Conservation (phyloP, 225 moss, liverwort and hornwort species). For the Bryum argenteum region DNA sequence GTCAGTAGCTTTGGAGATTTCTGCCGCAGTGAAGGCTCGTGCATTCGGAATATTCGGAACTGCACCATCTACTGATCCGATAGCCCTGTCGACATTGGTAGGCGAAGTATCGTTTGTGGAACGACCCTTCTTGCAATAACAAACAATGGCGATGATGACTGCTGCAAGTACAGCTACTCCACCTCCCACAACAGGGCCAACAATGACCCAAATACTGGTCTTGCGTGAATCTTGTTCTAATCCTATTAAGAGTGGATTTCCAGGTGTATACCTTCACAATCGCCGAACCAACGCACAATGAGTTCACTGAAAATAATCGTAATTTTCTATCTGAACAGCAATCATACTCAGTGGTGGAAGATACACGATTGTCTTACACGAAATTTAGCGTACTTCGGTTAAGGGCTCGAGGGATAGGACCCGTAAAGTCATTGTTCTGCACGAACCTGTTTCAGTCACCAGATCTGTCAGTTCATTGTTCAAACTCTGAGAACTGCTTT, state of each 20-base stretch:
- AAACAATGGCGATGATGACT: neutral
- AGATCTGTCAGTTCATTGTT: neutral
- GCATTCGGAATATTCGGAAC: slow-evolving; percentile 18
- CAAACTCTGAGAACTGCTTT: neutral
- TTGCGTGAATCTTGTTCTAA: neutral
- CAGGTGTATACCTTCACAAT: slow-evolving; percentile 25
- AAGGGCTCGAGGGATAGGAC: slow-evolving; percentile 8
- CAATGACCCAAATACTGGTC: slow-evolving; percentile 26
- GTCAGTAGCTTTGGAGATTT: slow-evolving; percentile 12
- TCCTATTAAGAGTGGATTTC: slow-evolving; percentile 8
- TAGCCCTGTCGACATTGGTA: neutral
- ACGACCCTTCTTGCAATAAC: neutral
- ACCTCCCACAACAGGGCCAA: slow-evolving; percentile 17
- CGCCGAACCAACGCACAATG: neutral
- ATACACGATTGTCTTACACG: neutral
- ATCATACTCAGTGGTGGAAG: neutral
- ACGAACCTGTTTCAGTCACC: slow-evolving; percentile 20
- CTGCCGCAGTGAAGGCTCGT: slow-evolving; percentile 11
- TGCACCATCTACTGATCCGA: neutral
- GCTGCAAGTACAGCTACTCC: neutral
- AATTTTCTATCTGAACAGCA: neutral
- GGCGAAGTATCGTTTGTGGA: neutral
- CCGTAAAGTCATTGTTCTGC: slow-evolving; percentile 27
- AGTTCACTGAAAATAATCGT: neutral
- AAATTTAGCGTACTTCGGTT: slow-evolving; percentile 13